phyloP scores from a whole-genome alignment of 2,329 filamentous ascomycete genomes.

The Malbranchea zuffiana region DNA sequence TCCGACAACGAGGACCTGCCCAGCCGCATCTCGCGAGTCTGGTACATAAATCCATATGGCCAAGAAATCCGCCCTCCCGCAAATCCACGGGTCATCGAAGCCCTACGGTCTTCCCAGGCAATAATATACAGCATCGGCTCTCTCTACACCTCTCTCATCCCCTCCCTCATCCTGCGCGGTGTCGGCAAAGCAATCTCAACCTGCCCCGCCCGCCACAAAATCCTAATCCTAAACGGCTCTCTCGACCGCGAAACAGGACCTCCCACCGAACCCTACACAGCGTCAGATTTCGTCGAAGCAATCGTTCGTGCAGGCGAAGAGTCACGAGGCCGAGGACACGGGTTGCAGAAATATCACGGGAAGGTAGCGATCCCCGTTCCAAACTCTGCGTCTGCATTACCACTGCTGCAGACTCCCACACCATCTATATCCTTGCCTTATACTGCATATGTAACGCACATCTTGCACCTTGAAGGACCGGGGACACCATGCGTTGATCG shows the following conservation, averaged over 20 bases:
- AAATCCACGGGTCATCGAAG: slow-evolving; percentile 66
- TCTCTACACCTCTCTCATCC: slow-evolving; percentile 79
- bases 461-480: slow-evolving; percentile 66
- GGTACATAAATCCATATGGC: slow-evolving; percentile 99
- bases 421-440: slow-evolving; percentile 38
- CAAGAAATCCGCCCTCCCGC: slow-evolving; percentile 80
- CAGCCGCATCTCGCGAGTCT: slow-evolving; percentile 66
- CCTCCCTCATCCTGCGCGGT: slow-evolving; percentile 65
- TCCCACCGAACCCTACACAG: slow-evolving; percentile 51
- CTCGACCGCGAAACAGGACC: slow-evolving; percentile 82
- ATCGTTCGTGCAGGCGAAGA: slow-evolving; percentile 64
- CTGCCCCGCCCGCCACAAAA: slow-evolving; percentile 51
- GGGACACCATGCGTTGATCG: slow-evolving; percentile 61
- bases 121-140: slow-evolving; percentile 91
- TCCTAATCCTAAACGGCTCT: slow-evolving; percentile 74
- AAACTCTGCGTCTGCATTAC: background rate
- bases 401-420: background rate
- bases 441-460: slow-evolving; percentile 64
- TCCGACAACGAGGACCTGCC: slow-evolving; percentile 66
- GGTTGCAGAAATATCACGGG: slow-evolving; percentile 5
- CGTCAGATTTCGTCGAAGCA: slow-evolving; percentile 69
- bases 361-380: slow-evolving; percentile 1
- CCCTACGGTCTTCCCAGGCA: slow-evolving; percentile 53
- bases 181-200: slow-evolving; percentile 55
- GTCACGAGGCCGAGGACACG: slow-evolving; percentile 42